Evolutionary conservation across 169 alveolate genomes (phyloP), one percentile per base, ranked within the genome.

Genomic region (Besnoitia besnoiti): DNA sequence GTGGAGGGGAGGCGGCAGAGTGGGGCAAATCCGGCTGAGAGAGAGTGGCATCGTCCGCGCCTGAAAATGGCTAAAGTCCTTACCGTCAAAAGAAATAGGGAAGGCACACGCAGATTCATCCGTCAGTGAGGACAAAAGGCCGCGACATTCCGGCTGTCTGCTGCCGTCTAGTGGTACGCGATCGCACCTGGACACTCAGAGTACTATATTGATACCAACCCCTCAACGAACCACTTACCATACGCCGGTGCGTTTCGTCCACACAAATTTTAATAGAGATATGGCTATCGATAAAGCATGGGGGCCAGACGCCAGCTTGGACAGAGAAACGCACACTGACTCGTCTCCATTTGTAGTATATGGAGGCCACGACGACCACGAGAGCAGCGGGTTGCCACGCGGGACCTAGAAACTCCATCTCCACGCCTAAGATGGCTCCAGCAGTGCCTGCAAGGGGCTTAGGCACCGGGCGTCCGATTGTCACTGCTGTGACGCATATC

Each of bases 381-480:
- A 84, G 80, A 50, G 93, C 93, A 12, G 39, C 50, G 8, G 55
- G 75, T 40, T 55, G 93, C n/a, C 93, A 84, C 33, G 88, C 73
- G 8, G 89, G 79, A 3, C 62, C 27, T 35, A 37, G 50, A 67
- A 89, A 89, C 37, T 61, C 40, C 24, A 89, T 76, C 89, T 73
- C 55, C 16, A 89, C 35, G 21, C 93, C 93, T 49, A 89, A 35
- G 49, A 67, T 67, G 0, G 76, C 50, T 35, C 79, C 92, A 49
- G 42, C 51, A 47, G 35, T 79, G n/a, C 88, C 10, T 10, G 50
- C 59, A n/a, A 89, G 89, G 27, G 93, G 62, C 47, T 49, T 44
- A 16, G 93, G 93, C 7, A 89, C 79, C 27, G 93, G 62, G 24
- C 93, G 50, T 16, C 93, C 93, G 59, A 50, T 75, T 4, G 93